phyloP scores from a whole-genome alignment of 2,329 filamentous ascomycete genomes.

The Colletotrichum trifolii region DNA sequence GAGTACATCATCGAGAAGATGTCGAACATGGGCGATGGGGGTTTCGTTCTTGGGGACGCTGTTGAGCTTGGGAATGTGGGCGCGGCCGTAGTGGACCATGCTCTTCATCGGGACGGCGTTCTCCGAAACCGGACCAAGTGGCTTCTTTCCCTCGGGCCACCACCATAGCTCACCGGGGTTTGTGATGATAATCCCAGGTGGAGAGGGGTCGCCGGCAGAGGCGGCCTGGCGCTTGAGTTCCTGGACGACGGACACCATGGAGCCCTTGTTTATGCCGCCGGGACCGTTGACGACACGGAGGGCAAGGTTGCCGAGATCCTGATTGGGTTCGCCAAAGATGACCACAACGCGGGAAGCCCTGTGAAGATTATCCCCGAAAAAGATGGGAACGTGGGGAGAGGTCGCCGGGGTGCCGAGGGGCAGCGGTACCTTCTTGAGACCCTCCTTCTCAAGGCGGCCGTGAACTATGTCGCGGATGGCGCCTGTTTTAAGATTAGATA shows the following conservation, averaged over 20 bases:
- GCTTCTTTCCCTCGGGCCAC: slow-evolving; percentile 71
- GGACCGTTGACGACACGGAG: slow-evolving; percentile 72
- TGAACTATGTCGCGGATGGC: slow-evolving; percentile 71
- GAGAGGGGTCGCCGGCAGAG: slow-evolving; percentile 45
- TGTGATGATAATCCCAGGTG: slow-evolving; percentile 76
- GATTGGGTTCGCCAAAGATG: slow-evolving; percentile 76
- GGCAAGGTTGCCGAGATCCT: slow-evolving; percentile 81
- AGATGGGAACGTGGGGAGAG: slow-evolving; percentile 75
- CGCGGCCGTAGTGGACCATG: slow-evolving; percentile 67
- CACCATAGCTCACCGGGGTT: slow-evolving; percentile 84
- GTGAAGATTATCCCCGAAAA: slow-evolving; percentile 64
- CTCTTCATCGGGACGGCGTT: slow-evolving; percentile 69
- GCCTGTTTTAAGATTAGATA: slow-evolving; percentile 53
- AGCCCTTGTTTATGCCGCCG: slow-evolving; percentile 78
- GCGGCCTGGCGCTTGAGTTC: slow-evolving; percentile 52
- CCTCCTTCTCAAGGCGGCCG: slow-evolving; percentile 69
- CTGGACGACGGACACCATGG: slow-evolving; percentile 71
- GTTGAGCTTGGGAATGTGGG: slow-evolving; percentile 67
- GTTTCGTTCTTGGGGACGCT: slow-evolving; percentile 69
- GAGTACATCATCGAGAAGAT: slow-evolving; percentile 74
- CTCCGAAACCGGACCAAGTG: slow-evolving; percentile 70
- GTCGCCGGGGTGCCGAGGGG: slow-evolving; percentile 61
- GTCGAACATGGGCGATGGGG: slow-evolving; percentile 70
- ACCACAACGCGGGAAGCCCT: slow-evolving; percentile 74
- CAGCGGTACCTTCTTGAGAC: slow-evolving; percentile 69